Evolutionary conservation across 371 early-diverging fungal species (phyloP).

Genomic region (Umbelopsis sp.): DNA sequence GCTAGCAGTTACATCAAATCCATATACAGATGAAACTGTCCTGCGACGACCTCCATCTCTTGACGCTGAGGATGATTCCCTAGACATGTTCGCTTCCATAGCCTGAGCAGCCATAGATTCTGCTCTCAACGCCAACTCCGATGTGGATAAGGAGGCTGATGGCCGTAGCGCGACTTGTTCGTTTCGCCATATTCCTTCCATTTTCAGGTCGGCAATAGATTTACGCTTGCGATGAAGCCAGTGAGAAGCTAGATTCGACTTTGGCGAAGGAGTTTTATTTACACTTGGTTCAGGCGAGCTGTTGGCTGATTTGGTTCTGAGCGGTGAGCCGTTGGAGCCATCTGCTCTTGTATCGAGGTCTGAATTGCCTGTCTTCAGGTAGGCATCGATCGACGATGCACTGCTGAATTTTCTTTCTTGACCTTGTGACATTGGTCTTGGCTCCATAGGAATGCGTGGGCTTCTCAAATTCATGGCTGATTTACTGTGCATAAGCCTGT

Average conservation of each 20-base stretch:
- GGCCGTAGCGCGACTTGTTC: slow-evolving; percentile 2
- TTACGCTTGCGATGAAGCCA: slow-evolving; percentile 13
- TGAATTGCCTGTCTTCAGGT: background rate
- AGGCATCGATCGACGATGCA: background rate
- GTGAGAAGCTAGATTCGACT: background rate
- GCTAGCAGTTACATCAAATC: slow-evolving; percentile 6
- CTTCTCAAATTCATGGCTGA: slow-evolving; percentile 6
- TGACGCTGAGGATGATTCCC: background rate
- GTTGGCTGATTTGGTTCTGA: background rate
- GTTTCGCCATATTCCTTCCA: slow-evolving; percentile 10
- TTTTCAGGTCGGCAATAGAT: slow-evolving; percentile 10
- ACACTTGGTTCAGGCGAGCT: background rate
- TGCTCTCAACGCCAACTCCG: background rate
- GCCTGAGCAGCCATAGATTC: slow-evolving; percentile 8
- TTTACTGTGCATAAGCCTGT: background rate
- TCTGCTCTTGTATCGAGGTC: background rate
- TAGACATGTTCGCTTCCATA: background rate
- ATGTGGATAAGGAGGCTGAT: slow-evolving; percentile 1
- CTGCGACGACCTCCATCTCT: slow-evolving; percentile 6
- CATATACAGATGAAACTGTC: slow-evolving; percentile 8
- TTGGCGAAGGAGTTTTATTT: slow-evolving; percentile 2
- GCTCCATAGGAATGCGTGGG: background rate
- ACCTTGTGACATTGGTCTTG: background rate
- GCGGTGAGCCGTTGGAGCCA: background rate
- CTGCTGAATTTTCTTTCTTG: slow-evolving; percentile 4